Conservation (phyloP, 805 yeast species). For the Danielozyma ontarioensis region DNA sequence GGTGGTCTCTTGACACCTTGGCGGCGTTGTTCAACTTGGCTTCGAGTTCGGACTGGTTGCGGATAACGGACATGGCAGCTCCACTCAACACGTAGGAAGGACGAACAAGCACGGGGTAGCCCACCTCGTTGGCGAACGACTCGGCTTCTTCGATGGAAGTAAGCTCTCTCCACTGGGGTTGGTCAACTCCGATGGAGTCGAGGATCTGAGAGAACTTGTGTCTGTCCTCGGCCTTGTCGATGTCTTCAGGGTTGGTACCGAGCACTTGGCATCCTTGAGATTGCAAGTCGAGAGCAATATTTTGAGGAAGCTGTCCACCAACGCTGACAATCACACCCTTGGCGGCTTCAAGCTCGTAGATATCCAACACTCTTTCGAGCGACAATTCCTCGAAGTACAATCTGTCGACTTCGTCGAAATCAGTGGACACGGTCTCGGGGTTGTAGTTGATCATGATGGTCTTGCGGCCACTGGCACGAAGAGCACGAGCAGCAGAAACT, state of each 20-base stretch:
- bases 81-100: slow-evolving; percentile 97
- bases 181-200: slow-evolving; percentile 90
- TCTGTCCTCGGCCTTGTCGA: slow-evolving; percentile 97
- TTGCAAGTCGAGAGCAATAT: slow-evolving; percentile 85
- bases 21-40: slow-evolving; percentile 82
- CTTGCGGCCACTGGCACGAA: slow-evolving; percentile 79
- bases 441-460: slow-evolving; percentile 96
- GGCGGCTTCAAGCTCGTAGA: slow-evolving; percentile 86
- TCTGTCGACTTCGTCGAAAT: slow-evolving; percentile 96
- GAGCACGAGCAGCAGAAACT: slow-evolving; percentile 91
- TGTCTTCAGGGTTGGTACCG: slow-evolving; percentile 92
- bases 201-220: slow-evolving; percentile 93
- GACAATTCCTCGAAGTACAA: slow-evolving; percentile 93
- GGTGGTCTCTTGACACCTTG: slow-evolving; percentile 91
- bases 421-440: slow-evolving; percentile 98
- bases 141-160: slow-evolving; percentile 83
- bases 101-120: slow-evolving; percentile 94
- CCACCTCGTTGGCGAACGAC: slow-evolving; percentile 76
- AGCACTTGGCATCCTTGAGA: slow-evolving; percentile 78
- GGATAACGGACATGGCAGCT: slow-evolving; percentile 97
- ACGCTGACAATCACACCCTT: slow-evolving; percentile 92
- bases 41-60: slow-evolving; percentile 72
- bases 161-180: slow-evolving; percentile 97
- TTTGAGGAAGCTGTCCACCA: slow-evolving; percentile 98
- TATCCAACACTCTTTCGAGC: slow-evolving; percentile 95